Percentiles rank a stretch among this genome's conserved stretches.
Evolutionary conservation across 2,329 filamentous ascomycete species (phyloP).

Genomic region (Apiospora arundinis): DNA sequence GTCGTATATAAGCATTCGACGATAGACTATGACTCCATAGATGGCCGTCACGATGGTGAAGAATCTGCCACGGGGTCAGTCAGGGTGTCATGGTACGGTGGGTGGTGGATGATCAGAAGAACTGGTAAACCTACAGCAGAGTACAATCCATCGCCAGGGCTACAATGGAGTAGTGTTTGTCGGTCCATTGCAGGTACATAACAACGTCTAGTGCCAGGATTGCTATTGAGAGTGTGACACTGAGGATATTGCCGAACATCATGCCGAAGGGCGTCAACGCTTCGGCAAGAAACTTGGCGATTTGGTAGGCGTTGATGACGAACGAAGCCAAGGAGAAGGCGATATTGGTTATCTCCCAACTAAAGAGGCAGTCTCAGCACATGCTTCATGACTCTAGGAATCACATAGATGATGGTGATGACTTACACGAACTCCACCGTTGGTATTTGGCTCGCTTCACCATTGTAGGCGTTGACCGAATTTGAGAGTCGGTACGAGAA

Average conservation of each 20-base stretch:
- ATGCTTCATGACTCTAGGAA: background rate
- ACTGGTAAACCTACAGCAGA: conserved; percentile 51
- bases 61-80: conserved; percentile 39
- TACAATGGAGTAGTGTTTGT: conserved; percentile 54
- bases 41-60: conserved; percentile 50
- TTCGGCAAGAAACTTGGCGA: conserved; percentile 54
- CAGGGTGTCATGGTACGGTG: background rate
- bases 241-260: conserved; percentile 58
- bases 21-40: conserved; percentile 56
- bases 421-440: conserved; percentile 59
- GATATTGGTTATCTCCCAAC: conserved; percentile 62
- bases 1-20: conserved; percentile 54
- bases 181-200: conserved; percentile 52
- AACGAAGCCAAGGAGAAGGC: conserved; percentile 54
- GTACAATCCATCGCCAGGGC: conserved; percentile 55
- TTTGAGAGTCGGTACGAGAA: conserved; percentile 60
- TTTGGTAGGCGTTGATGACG: conserved; percentile 53
- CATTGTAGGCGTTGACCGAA: conserved; percentile 51
- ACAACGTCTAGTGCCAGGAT: conserved; percentile 59
- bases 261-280: conserved; percentile 61
- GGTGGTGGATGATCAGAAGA: no score
- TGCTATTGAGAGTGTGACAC: conserved; percentile 52
- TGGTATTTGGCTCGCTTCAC: conserved; percentile 48
- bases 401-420: background rate
- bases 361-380: conserved; percentile 32